A percentile compares a stretch with the other conserved stretches of the same genome.
Evolutionary conservation across 2,329 filamentous ascomycete species (phyloP).

Genomic region (Colletotrichum sp.): DNA sequence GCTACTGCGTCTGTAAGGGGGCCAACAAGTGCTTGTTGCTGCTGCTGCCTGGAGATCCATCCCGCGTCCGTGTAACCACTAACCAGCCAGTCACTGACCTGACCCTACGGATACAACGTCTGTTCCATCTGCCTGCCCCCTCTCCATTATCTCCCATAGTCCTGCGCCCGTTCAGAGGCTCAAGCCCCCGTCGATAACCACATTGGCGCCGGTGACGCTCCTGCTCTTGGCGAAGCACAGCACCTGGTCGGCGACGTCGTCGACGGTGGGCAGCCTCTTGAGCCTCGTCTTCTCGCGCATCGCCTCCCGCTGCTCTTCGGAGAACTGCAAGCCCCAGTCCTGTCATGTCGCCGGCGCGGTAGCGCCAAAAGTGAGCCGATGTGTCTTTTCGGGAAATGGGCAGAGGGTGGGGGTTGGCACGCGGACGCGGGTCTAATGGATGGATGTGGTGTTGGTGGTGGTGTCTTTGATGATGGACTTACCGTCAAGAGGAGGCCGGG

Average conservation of each 20-base stretch:
- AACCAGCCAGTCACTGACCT: not conserved
- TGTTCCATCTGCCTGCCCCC: not conserved
- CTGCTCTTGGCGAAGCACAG: constrained; percentile 51
- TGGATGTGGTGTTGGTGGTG: not conserved
- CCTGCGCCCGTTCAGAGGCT: not conserved
- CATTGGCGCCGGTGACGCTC: constrained; percentile 57
- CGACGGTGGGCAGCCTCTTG: constrained; percentile 58
- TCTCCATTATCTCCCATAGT: not conserved
- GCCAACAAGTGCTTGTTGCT: not conserved
- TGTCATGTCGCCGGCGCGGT: not conserved
- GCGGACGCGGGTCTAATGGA: not conserved
- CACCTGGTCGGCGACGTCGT: constrained; percentile 60
- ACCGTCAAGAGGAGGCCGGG: constrained; percentile 58
- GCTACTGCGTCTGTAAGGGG: not conserved
- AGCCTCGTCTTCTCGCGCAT: constrained; percentile 62
- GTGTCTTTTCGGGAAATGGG: not conserved
- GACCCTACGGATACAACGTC: not conserved
- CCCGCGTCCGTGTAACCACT: not conserved
- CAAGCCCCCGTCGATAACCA: constrained; percentile 47
- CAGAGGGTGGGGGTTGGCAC: not conserved
- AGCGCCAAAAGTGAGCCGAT: constrained; percentile 5
- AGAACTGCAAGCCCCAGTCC: constrained; percentile 43
- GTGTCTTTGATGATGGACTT: constrained; percentile 20
- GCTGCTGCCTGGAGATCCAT: not conserved
- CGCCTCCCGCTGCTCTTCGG: constrained; percentile 58